phyloP scores from a whole-genome alignment of 345 rosid genomes.

The Alliaria petiolata region DNA sequence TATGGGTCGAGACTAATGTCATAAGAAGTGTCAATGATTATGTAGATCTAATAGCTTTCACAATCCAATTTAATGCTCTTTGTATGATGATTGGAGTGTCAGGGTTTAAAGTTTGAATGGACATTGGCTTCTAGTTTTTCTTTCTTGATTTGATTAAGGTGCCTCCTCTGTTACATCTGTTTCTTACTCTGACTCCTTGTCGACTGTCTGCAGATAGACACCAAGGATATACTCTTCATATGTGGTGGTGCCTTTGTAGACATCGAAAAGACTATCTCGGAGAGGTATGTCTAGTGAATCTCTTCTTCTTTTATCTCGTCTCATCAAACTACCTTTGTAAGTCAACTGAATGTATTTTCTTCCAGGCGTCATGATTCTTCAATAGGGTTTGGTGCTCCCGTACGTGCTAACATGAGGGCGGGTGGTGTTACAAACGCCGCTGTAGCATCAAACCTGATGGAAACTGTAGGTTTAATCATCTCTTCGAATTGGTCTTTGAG shows the following conservation, averaged over 20 bases:
- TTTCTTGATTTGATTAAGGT: not conserved
- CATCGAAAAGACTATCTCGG: constrained; percentile 96
- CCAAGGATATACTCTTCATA: constrained; percentile 97
- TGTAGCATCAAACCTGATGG: constrained; percentile 80
- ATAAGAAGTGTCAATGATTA: not conserved
- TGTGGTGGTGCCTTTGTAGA: constrained; percentile 98
- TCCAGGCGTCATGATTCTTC: constrained; percentile 97
- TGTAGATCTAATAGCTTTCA: not conserved
- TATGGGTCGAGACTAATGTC: not conserved
- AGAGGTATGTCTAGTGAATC: constrained; percentile 42
- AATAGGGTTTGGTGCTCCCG: constrained; percentile 97
- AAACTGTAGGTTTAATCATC: constrained; percentile 57
- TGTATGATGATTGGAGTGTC: constrained; percentile 2
- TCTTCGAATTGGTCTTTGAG: not conserved
- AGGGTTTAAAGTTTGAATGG: not conserved
- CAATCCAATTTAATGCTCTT: too few species aligned
- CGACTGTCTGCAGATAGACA: constrained; percentile 64
- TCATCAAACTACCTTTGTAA: not conserved
- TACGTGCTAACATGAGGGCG: constrained; percentile 92
- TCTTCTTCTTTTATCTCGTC: not conserved
- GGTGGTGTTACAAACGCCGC: constrained; percentile 75
- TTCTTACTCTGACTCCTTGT: too few species aligned
- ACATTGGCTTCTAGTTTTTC: not conserved
- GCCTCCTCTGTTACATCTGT: not conserved
- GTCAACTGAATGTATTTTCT: not conserved